Evolutionary conservation across 2,329 filamentous ascomycete species (phyloP).

Genomic region (Ascochyta viciae-villosae): DNA sequence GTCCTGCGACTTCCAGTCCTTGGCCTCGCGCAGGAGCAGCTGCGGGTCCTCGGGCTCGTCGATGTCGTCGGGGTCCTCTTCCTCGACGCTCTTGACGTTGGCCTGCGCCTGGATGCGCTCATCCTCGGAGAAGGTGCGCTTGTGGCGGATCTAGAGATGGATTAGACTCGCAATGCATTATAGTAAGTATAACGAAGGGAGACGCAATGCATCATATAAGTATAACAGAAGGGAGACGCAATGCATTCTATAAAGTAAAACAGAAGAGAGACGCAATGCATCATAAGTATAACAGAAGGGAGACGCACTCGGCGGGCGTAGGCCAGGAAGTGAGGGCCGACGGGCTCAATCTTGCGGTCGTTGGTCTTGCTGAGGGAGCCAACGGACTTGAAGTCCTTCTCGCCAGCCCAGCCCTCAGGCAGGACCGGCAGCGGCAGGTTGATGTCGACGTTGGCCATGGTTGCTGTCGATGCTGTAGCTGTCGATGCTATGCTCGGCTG

Average conservation of each 20-base stretch:
- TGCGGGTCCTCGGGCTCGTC: conserved; percentile 93
- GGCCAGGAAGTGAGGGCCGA: conserved; percentile 96
- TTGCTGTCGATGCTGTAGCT: conserved; percentile 12
- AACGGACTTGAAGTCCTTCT: conserved; percentile 90
- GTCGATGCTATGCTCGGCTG: background rate
- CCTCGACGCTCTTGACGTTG: conserved; percentile 93
- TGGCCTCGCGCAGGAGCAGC: conserved; percentile 91
- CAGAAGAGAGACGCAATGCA: background rate
- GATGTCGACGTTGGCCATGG: conserved; percentile 72
- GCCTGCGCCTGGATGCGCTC: conserved; percentile 96
- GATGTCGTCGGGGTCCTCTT: conserved; percentile 87
- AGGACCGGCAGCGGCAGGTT: conserved; percentile 75
- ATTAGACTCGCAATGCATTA: conserved; percentile 3
- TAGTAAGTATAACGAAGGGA: too few relatives aligned
- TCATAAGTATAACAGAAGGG: background rate
- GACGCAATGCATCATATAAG: background rate
- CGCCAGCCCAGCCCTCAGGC: conserved; percentile 80
- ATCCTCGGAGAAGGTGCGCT: conserved; percentile 98
- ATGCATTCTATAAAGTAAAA: too few relatives aligned
- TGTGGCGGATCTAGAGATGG: conserved; percentile 72
- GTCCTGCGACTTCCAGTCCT: conserved; percentile 99
- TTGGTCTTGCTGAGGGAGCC: conserved; percentile 77
- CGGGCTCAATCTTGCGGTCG: conserved; percentile 90
- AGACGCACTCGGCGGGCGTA: conserved; percentile 83
- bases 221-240: too few relatives aligned